Percentiles rank a stretch among this genome's conserved stretches.
Evolutionary conservation across 2,329 filamentous ascomycete genomes (phyloP).

Genomic region (Fusarium sp.): DNA sequence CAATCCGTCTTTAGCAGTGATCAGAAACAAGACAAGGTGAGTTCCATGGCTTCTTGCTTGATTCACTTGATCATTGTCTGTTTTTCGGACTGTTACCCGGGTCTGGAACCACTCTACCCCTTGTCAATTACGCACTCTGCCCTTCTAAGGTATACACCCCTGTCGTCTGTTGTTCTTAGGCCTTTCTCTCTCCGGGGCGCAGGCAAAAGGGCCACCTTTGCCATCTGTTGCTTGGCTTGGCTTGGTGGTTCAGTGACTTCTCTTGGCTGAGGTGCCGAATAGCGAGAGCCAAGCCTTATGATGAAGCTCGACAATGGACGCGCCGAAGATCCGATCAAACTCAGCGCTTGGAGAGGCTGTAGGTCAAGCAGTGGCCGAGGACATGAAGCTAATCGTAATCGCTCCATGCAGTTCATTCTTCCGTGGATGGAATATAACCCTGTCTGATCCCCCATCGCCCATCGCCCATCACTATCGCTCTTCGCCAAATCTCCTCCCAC

Average conservation of each 20-base stretch:
- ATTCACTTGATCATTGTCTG: neutral
- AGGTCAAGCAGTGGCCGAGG: conserved; percentile 34
- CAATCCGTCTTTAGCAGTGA: conserved; percentile 11
- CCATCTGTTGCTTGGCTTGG: conserved; percentile 8
- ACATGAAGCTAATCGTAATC: conserved; percentile 25
- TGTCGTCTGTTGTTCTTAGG: conserved; percentile 1
- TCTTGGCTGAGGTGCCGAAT: conserved; percentile 38
- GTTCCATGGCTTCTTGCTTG: neutral
- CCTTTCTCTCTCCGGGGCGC: conserved; percentile 22
- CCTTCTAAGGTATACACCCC: conserved; percentile 11
- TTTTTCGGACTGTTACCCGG: conserved; percentile 1
- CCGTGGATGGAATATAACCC: conserved; percentile 35
- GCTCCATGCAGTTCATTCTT: conserved; percentile 32
- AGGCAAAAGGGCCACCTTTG: conserved; percentile 18
- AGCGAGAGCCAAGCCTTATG: conserved; percentile 38
- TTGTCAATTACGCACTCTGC: conserved; percentile 21
- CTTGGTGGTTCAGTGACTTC: conserved; percentile 13
- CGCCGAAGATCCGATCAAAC: conserved; percentile 43
- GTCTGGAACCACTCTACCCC: conserved; percentile 28
- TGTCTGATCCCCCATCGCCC: conserved; percentile 25
- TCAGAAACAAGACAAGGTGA: conserved; percentile 9
- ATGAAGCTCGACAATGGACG: conserved; percentile 17
- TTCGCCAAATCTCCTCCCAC: conserved; percentile 12
- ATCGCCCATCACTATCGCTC: conserved; percentile 5
- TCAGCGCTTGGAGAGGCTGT: conserved; percentile 20